A percentile compares a stretch with the other conserved stretches of the same genome.
Conservation (phyloP, 768 basidiomycete genomes). For the Sporobolomyces phaffii region DNA sequence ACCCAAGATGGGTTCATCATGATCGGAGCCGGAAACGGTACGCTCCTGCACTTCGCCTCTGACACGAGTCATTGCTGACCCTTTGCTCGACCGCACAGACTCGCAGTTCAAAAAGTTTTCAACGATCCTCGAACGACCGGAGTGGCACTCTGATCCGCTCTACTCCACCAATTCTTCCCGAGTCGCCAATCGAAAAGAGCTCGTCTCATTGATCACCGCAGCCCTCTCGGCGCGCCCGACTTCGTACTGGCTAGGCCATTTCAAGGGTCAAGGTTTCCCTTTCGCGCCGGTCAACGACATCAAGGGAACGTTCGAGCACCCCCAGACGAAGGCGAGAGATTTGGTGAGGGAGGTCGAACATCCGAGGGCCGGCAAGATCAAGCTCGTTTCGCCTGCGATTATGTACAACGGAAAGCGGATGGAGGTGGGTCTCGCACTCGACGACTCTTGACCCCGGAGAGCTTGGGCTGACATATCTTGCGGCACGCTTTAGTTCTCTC, state of each 20-base stretch:
- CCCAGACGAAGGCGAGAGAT: constrained; percentile 69
- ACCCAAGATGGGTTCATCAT: constrained; percentile 83
- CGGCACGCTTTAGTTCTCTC: constrained; percentile 13
- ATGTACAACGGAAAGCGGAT: constrained; percentile 40
- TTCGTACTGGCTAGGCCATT: constrained; percentile 66
- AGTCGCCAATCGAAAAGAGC: constrained; percentile 66
- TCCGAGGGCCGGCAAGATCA: constrained; percentile 60
- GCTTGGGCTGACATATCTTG: not conserved
- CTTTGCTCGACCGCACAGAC: constrained; percentile 6
- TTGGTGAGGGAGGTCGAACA: constrained; percentile 71
- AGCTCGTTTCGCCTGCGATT: constrained; percentile 39
- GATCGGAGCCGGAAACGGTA: constrained; percentile 78
- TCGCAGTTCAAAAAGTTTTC: constrained; percentile 65
- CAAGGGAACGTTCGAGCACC: constrained; percentile 79
- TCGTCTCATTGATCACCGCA: constrained; percentile 63
- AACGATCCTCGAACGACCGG: constrained; percentile 59
- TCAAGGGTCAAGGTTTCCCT: constrained; percentile 78
- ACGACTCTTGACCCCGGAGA: too few relatives aligned
- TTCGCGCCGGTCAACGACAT: constrained; percentile 92
- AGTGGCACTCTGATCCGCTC: constrained; percentile 56
- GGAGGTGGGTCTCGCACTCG: constrained; percentile 11
- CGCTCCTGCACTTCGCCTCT: not conserved
- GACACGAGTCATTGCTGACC: not conserved
- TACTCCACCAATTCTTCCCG: constrained; percentile 70
- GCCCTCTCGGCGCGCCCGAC: constrained; percentile 57